A percentile compares a stretch with the other conserved stretches of the same genome.
Evolutionary conservation across 2,329 filamentous ascomycete species (phyloP).

Genomic region (Arthrinium phaeospermum): DNA sequence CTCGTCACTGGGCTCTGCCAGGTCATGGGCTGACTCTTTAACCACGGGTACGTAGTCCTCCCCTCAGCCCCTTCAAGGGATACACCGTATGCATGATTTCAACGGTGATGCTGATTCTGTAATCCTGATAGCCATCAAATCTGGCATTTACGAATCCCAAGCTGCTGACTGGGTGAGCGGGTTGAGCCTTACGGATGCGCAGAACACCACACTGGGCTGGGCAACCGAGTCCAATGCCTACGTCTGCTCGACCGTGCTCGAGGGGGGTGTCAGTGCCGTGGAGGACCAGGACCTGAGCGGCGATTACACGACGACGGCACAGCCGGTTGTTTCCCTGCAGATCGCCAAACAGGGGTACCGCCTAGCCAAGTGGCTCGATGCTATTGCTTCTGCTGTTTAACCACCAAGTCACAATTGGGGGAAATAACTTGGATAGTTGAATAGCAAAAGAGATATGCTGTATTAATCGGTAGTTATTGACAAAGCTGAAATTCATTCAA

Average conservation of each 20-base stretch:
- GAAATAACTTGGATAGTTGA: neutral
- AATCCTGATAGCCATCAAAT: conserved; percentile 39
- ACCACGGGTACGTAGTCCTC: conserved; percentile 33
- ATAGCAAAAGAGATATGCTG: neutral
- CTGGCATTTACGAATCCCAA: conserved; percentile 42
- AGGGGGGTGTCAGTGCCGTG: conserved; percentile 44
- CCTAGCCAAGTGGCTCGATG: conserved; percentile 42
- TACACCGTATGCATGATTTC: neutral
- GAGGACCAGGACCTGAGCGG: conserved; percentile 46
- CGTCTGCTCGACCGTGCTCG: conserved; percentile 50
- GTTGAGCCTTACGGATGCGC: conserved; percentile 39
- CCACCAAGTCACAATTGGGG: neutral
- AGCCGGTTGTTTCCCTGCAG: conserved; percentile 48
- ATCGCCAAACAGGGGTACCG: conserved; percentile 52
- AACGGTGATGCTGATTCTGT: neutral
- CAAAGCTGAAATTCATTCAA: too few relatives aligned
- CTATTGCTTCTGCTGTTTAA: conserved; percentile 32
- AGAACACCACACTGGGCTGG: conserved; percentile 39
- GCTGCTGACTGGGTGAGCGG: conserved; percentile 44
- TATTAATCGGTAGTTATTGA: neutral
- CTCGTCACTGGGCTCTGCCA: conserved; percentile 41
- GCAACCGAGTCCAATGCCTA: conserved; percentile 48
- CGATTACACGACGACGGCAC: conserved; percentile 45
- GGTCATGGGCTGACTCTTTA: conserved; percentile 45
- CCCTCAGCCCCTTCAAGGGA: neutral